phyloP scores from a whole-genome alignment of 495 filamentous ascomycete species.

The Penicillium turbatum region DNA sequence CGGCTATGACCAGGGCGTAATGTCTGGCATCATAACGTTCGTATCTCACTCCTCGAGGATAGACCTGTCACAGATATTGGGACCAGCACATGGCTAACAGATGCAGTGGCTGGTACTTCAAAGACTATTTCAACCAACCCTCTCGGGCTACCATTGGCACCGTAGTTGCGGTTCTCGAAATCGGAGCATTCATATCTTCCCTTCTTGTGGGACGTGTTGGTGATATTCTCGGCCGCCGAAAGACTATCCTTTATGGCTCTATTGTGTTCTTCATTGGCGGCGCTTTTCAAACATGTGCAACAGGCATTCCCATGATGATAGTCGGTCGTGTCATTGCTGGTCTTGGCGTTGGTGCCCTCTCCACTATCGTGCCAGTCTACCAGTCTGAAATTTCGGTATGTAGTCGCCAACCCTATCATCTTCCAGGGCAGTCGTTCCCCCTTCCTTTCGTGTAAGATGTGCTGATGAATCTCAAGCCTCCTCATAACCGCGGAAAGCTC shows the following conservation, averaged over 20 bases:
- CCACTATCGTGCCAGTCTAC: conserved; percentile 96
- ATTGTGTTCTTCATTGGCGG: conserved; percentile 89
- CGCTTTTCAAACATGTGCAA: conserved; percentile 76
- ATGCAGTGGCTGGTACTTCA: conserved; percentile 77
- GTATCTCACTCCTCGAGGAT: conserved; percentile 27
- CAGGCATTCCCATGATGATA: conserved; percentile 87
- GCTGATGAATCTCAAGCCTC: conserved; percentile 51
- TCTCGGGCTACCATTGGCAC: conserved; percentile 80
- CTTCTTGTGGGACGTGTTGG: conserved; percentile 84
- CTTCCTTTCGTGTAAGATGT: neutral
- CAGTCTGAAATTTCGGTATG: conserved; percentile 81
- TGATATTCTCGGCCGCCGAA: conserved; percentile 84
- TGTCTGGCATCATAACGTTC: conserved; percentile 98
- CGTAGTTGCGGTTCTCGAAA: conserved; percentile 93
- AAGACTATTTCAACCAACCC: conserved; percentile 87
- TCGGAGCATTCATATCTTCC: conserved; percentile 90
- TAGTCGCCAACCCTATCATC: neutral
- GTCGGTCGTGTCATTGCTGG: conserved; percentile 86
- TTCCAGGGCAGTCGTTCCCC: neutral
- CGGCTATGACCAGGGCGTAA: conserved; percentile 98
- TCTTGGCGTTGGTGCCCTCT: conserved; percentile 88
- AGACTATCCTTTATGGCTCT: conserved; percentile 91
- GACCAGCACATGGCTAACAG: conserved; percentile 10
- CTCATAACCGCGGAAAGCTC: conserved; percentile 90
- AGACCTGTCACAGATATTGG: neutral